Base-by-base conservation (phyloP, 306 rosid species). In the Prunus salicina region DNA sequence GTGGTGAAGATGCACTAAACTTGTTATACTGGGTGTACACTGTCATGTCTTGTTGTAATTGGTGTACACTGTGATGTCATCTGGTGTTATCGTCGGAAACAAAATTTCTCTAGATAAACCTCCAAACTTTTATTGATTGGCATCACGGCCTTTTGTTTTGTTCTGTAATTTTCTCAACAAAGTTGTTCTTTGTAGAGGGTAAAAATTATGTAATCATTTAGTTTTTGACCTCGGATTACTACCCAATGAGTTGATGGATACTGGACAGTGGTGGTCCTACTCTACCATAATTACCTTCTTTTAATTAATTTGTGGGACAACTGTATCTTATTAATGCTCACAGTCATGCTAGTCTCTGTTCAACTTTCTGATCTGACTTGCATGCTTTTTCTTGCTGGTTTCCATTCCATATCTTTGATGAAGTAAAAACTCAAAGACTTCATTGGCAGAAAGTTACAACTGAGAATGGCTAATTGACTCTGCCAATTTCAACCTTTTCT, bases 371-470 rank as follows among this genome's bases (percentile, higher is more conserved):
- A 76, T 46, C 22, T 71, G 78, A 71, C 69, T 14, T 56, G 55
- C 52, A 66, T 82, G 79, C 77, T 73, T 52, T 77, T 15, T 73
- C 79, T 78, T 68, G 73, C 77, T 78, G 80, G 82, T 78, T 82
- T 57, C 80, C 82, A 68, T 69, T 82, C 63, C 67, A 61, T 18
- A 51, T 51, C 62, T 52, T 61, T 52, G 20, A 18, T 52, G 22
- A 52, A 52, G 20, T 8, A 16, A 18, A 52, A 52, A 6, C 20
- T 6, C 11, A 52, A 6, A 67, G 53, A 71, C 64, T 53, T 71
- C 13, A 9, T 38, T 25, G 15, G 19, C 12, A 7, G 49, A 57
- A 50, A 32, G 57, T 51, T 47, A 51, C n/a, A 60, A 55, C 61
- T n/a, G 60, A 82, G 72, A 60, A 28, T 41, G n/a, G 61, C 28